Percentiles rank a stretch among this genome's conserved stretches.
Evolutionary conservation across 352 stramenopile species (phyloP).

Genomic region (Globisporangium cystogenes): DNA sequence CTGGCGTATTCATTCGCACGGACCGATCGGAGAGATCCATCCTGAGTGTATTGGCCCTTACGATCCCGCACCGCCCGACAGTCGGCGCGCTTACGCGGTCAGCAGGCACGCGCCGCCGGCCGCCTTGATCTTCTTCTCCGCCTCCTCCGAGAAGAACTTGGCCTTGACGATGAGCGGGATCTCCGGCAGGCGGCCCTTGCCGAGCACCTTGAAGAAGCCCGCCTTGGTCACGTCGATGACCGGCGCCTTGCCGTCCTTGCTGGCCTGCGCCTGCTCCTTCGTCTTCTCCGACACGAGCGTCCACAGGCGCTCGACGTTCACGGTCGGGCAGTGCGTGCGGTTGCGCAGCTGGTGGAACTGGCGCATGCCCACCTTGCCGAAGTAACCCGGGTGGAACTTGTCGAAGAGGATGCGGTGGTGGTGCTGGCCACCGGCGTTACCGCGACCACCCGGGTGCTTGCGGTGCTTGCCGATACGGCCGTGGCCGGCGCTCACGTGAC

Average conservation of each 20-base stretch:
- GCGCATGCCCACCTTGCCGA: conserved; percentile 99
- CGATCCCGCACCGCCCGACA: conserved; percentile 67
- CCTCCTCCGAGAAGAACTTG: conserved; percentile 98
- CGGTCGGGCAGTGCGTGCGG: conserved; percentile 94
- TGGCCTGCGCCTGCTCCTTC: conserved; percentile 95
- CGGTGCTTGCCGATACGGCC: conserved; percentile 99
- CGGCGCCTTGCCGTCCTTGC: conserved; percentile 95
- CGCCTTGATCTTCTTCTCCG: conserved; percentile 99
- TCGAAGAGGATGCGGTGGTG: conserved; percentile 99
- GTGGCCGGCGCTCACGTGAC: conserved; percentile 98
- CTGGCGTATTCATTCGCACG: conserved; percentile 7
- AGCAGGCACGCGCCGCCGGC: conserved; percentile 98
- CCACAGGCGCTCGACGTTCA: conserved; percentile 99
- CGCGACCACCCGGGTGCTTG: conserved; percentile 99
- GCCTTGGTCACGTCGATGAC: conserved; percentile 98
- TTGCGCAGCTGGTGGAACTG: conserved; percentile 98
- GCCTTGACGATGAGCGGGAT: conserved; percentile 99
- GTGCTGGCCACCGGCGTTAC: conserved; percentile 99
- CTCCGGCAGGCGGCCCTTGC: conserved; percentile 96
- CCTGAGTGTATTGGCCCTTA: conserved; percentile 70
- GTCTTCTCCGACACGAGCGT: conserved; percentile 97
- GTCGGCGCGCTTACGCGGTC: conserved; percentile 88
- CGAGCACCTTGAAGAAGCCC: conserved; percentile 99
- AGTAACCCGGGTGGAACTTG: conserved; percentile 99
- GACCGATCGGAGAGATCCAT: conserved; percentile 18